Evolutionary conservation across 331 rosid species (phyloP).

Genomic region (Quercus phellos): DNA sequence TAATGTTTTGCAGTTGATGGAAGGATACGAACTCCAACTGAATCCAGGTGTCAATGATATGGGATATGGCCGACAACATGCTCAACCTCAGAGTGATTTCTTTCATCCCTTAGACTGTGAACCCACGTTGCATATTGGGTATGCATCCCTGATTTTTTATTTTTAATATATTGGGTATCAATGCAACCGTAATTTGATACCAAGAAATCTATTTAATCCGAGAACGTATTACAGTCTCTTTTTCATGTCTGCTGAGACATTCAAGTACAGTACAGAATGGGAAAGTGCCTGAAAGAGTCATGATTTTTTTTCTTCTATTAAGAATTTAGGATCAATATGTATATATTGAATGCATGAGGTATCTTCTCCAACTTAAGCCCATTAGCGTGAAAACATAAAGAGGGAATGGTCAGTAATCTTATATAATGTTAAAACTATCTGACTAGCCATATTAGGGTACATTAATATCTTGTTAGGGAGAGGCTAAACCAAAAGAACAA

Average conservation of each 20-base stretch:
- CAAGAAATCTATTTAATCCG: not conserved
- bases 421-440: too few relatives aligned
- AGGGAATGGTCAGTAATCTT: too few relatives aligned
- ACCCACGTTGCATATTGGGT: constrained; percentile 91
- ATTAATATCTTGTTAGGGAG: too few relatives aligned
- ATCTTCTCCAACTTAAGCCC: too few relatives aligned
- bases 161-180: constrained; percentile 53
- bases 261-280: not conserved
- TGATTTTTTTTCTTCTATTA: too few relatives aligned
- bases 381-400: too few relatives aligned
- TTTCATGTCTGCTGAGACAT: not conserved
- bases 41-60: constrained; percentile 59
- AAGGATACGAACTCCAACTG: constrained; percentile 81
- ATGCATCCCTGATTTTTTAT: constrained; percentile 7
- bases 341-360: too few relatives aligned
- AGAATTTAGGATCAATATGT: too few relatives aligned
- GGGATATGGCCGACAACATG: constrained; percentile 66
- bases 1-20: constrained; percentile 58
- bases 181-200: not conserved
- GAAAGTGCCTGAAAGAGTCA: not conserved
- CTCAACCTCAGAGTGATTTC: constrained; percentile 58
- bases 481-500: too few relatives aligned
- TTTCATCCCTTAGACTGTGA: constrained; percentile 79
- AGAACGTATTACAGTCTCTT: not conserved
- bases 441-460: too few relatives aligned